phyloP scores from a whole-genome alignment of 306 rosid species.

The Rosa rugosa region DNA sequence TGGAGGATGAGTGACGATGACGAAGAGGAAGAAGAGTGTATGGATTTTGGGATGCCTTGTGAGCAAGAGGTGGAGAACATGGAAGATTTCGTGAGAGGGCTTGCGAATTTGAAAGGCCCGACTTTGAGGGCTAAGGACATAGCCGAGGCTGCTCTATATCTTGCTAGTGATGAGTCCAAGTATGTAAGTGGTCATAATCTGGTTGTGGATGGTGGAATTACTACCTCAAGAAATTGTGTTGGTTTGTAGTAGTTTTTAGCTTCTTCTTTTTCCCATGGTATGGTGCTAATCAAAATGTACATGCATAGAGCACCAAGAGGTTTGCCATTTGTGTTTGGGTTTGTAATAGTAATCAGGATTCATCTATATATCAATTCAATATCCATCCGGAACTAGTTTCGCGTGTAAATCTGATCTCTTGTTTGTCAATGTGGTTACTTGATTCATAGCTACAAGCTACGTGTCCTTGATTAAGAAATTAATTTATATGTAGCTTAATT shows the following conservation, averaged over 20 bases:
- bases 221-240: slow-evolving; percentile 74
- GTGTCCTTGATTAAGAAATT: not conserved
- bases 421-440: not conserved
- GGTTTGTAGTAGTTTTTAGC: slow-evolving; percentile 34
- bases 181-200: slow-evolving; percentile 93
- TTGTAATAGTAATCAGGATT: not conserved
- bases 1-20: slow-evolving; percentile 47
- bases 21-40: slow-evolving; percentile 22
- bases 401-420: not conserved
- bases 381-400: not conserved
- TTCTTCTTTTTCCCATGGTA: not conserved
- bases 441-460: not conserved
- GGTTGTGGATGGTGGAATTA: slow-evolving; percentile 90
- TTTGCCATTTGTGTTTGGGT: slow-evolving; percentile 6
- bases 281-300: slow-evolving; percentile 14
- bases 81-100: slow-evolving; percentile 81
- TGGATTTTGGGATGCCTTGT: slow-evolving; percentile 48
- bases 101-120: slow-evolving; percentile 68
- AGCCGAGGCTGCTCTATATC: slow-evolving; percentile 91
- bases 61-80: slow-evolving; percentile 61
- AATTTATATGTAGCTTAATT: not conserved
- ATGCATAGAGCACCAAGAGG: not conserved
- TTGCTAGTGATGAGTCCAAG: slow-evolving; percentile 88
- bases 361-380: not conserved
- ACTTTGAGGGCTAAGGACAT: slow-evolving; percentile 67